These are phyloP conservation scores for Brettanomyces sp. DNA, from an alignment of 805 yeast genomes.

Conservation along the genomic window DNA sequence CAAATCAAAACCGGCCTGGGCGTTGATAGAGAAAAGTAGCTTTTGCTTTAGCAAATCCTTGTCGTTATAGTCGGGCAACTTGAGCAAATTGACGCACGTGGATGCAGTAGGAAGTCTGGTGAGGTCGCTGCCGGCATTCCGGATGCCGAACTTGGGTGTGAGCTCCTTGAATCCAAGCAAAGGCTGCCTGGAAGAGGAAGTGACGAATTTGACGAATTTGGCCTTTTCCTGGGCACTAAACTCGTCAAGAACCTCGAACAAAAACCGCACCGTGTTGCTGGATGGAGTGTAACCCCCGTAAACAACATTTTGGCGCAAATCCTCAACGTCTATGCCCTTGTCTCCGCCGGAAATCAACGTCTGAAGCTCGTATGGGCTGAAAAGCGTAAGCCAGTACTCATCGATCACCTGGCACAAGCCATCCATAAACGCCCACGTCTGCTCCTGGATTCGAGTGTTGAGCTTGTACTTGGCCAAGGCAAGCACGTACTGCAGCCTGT, in stretches of 20 bases:
- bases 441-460: conserved; percentile 50
- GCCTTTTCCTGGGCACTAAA: conserved; percentile 53
- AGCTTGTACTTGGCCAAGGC: conserved; percentile 72
- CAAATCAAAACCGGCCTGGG: conserved; percentile 84
- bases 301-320: conserved; percentile 52
- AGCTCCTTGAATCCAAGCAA: conserved; percentile 72
- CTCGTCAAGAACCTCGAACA: conserved; percentile 74
- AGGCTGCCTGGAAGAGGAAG: conserved; percentile 89
- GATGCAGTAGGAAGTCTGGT: conserved; percentile 81
- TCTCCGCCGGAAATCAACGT: conserved; percentile 76
- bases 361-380: conserved; percentile 77
- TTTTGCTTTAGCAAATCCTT: conserved; percentile 50
- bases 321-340: conserved; percentile 58
- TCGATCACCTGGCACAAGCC: conserved; percentile 67
- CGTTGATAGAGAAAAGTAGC: conserved; percentile 65
- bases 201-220: conserved; percentile 74
- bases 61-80: conserved; percentile 72
- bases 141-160: conserved; percentile 71
- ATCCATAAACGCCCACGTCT: conserved; percentile 50
- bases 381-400: conserved; percentile 73
- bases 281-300: conserved; percentile 53
- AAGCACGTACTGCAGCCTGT: conserved; percentile 66
- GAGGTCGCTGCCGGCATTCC: conserved; percentile 48
- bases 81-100: conserved; percentile 83
- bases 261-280: conserved; percentile 50